Conservation (phyloP, 192 early-diverging fungal genomes). For the Backusella circina region DNA sequence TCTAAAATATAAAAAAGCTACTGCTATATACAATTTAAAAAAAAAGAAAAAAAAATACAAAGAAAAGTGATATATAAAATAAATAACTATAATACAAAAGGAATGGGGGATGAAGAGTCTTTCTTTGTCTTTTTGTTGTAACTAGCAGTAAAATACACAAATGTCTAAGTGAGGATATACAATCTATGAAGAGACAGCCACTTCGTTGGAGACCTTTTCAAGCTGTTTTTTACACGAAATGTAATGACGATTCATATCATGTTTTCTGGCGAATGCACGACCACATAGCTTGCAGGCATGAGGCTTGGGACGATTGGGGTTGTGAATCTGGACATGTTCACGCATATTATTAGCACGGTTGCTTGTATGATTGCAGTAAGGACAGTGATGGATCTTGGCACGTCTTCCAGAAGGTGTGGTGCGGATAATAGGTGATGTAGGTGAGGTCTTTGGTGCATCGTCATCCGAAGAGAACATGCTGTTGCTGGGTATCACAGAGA, state of each 20-base stretch:
- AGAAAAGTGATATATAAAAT: neutral
- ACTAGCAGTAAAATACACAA: neutral
- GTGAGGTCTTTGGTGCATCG: neutral
- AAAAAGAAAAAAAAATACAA: neutral
- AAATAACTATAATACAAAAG: neutral
- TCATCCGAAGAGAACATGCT: neutral
- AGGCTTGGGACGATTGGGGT: constrained; percentile 59
- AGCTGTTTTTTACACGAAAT: constrained; percentile 11
- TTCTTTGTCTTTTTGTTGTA: neutral
- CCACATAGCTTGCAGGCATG: constrained; percentile 53
- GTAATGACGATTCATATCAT: constrained; percentile 67
- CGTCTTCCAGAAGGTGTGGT: constrained; percentile 2
- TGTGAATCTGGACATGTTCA: constrained; percentile 61
- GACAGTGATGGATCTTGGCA: constrained; percentile 32
- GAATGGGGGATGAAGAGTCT: neutral
- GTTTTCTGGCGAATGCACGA: constrained; percentile 61
- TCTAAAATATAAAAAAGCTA: neutral
- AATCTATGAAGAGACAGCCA: neutral
- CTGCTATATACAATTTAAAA: neutral
- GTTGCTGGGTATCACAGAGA: neutral
- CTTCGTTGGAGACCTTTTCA: neutral
- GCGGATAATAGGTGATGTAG: neutral
- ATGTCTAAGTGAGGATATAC: neutral
- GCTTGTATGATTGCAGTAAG: constrained; percentile 55
- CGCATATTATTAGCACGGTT: constrained; percentile 67